Conservation (phyloP, 2,329 filamentous ascomycete genomes). For the Fusarium equiseti region DNA sequence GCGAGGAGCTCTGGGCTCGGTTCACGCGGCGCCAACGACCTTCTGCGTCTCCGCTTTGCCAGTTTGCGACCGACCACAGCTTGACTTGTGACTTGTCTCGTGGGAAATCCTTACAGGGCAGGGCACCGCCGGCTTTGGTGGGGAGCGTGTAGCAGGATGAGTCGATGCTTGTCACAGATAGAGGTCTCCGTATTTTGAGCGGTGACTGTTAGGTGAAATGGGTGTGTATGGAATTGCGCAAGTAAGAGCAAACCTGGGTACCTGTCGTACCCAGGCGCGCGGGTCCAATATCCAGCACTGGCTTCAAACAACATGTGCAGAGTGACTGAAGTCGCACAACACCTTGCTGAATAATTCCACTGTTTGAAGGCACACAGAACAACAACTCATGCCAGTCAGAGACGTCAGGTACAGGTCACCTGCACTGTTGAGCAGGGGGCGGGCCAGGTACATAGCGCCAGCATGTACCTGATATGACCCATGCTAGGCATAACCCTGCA, state of each 20-base stretch:
- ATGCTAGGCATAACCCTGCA: constrained; percentile 43
- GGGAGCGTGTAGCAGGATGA: constrained; percentile 25
- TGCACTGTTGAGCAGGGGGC: constrained; percentile 51
- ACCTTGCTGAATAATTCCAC: constrained; percentile 37
- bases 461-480: constrained; percentile 47
- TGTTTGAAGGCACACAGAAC: constrained; percentile 16
- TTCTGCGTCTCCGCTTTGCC: constrained; percentile 39
- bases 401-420: constrained; percentile 56
- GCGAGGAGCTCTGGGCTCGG: constrained; percentile 21
- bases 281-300: constrained; percentile 23
- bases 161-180: constrained; percentile 24
- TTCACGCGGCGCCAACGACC: constrained; percentile 30
- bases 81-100: constrained; percentile 12
- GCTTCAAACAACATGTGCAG: constrained; percentile 14
- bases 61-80: constrained; percentile 32
- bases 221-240: constrained; percentile 25
- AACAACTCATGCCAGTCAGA: constrained; percentile 38
- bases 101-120: constrained; percentile 24
- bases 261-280: constrained; percentile 29
- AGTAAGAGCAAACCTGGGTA: constrained; percentile 9
- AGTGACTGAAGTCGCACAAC: constrained; percentile 27
- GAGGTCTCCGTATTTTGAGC: constrained; percentile 33
- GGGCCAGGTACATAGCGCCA: constrained; percentile 52
- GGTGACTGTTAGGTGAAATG: constrained; percentile 34
- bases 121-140: constrained; percentile 31